A percentile compares a stretch with the other conserved stretches of the same genome.
Conservation (phyloP, 495 filamentous ascomycete genomes). For the Penicillium nucicola region DNA sequence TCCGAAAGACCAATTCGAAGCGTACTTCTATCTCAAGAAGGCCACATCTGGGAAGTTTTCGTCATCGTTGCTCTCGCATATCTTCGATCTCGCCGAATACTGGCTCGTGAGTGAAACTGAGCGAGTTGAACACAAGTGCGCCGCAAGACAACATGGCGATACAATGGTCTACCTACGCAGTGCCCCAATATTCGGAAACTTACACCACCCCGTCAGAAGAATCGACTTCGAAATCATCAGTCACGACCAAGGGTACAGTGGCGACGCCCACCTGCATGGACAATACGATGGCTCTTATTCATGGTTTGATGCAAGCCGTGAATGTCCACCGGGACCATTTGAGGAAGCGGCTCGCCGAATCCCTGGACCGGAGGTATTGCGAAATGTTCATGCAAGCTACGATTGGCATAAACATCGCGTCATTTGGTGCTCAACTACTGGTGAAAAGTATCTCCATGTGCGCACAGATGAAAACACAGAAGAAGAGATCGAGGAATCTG, state of each 20-base stretch:
- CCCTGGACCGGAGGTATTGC: neutral
- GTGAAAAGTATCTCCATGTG: neutral
- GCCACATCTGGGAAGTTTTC: neutral
- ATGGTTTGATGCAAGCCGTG: slow-evolving; percentile 2
- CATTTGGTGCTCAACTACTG: neutral
- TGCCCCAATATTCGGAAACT: neutral
- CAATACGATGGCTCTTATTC: neutral
- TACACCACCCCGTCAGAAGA: neutral
- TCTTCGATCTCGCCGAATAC: slow-evolving; percentile 2
- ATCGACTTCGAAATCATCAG: slow-evolving; percentile 2
- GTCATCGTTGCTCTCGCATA: neutral
- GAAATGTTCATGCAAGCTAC: neutral
- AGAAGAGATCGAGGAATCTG: neutral
- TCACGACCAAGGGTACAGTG: slow-evolving; percentile 1
- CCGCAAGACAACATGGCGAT: neutral
- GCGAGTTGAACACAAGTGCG: neutral
- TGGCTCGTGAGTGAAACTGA: neutral
- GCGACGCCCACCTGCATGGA: neutral
- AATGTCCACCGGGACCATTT: neutral
- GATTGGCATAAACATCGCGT: neutral
- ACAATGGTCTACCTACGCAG: slow-evolving; percentile 1
- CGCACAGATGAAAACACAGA: neutral
- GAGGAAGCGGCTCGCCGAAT: neutral
- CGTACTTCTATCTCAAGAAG: slow-evolving; percentile 2
- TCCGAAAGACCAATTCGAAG: neutral